A percentile compares a stretch with the other conserved stretches of the same genome.
These are phyloP conservation scores for Clavispora carvajalis DNA, from an alignment of 805 yeast species.

Conservation along the genomic window DNA sequence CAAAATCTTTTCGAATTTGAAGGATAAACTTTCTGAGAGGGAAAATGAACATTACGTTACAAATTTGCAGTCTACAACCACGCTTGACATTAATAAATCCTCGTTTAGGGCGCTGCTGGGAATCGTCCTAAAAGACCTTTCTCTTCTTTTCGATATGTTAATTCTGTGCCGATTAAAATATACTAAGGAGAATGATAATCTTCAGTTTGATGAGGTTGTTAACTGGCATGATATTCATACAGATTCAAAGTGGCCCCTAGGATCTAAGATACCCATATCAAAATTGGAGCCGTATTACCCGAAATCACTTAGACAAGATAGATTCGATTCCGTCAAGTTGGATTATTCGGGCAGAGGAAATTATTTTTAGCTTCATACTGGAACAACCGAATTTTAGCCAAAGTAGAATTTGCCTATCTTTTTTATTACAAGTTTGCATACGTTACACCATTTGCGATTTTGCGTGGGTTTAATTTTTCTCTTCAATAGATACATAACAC, in stretches of 20 bases:
- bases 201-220: slow-evolving; percentile 31
- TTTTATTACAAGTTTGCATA: too few species aligned
- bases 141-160: slow-evolving; percentile 37
- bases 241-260: slow-evolving; percentile 42
- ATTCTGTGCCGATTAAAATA: slow-evolving; percentile 36
- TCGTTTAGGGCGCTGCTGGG: slow-evolving; percentile 31
- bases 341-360: slow-evolving; percentile 6
- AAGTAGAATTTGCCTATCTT: too few species aligned
- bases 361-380: slow-evolving; percentile 9
- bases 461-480: too few species aligned
- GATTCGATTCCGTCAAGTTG: not conserved
- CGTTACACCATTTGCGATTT: too few species aligned
- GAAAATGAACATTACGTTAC: slow-evolving; percentile 29
- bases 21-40: slow-evolving; percentile 22
- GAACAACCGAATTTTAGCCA: too few species aligned
- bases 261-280: slow-evolving; percentile 31
- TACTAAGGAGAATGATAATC: slow-evolving; percentile 38
- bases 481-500: too few species aligned
- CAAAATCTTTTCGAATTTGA: slow-evolving; percentile 18
- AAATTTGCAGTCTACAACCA: slow-evolving; percentile 29
- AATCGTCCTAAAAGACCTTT: slow-evolving; percentile 31
- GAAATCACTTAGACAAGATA: not conserved
- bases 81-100: slow-evolving; percentile 30
- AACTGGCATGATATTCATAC: slow-evolving; percentile 30
- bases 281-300: slow-evolving; percentile 23